Evolutionary conservation across 805 yeast species (phyloP), one percentile per base, ranked within the genome.

Genomic region (Kazachstania taianensis): DNA sequence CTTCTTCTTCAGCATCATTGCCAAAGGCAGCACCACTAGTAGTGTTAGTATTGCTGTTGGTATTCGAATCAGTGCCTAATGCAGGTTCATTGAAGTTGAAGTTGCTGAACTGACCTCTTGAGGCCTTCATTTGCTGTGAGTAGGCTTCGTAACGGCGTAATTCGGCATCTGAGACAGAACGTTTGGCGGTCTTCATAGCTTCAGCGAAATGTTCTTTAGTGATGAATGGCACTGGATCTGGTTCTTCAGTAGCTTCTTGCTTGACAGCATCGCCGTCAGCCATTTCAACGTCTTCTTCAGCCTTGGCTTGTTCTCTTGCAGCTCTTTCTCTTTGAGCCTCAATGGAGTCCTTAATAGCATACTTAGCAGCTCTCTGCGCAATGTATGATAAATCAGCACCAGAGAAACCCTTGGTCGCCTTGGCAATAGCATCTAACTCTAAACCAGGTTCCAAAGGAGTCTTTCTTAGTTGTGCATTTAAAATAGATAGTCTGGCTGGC

Each of bases 171-270:
- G 94, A 79, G 33, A 92, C 99, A 38, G 96, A 87, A 53, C 97
- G 82, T 65, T 86, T 81, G 36, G 98, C 99, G 1, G 97, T 86
- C 78, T 89, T 87, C 99, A 92, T 92, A 32, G 99, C 99, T 70
- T 92, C 97, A 65, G 92, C 96, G 53, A 92, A 86, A 62, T 92
- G 99, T 35, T 79, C 80, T 57, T 81, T 82, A 20, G 95, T 83
- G 53, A 92, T 89, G 62, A 63, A 92, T 54, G 99, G 98, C 49
- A 92, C 99, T 20, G 94, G 85, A 60, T 92, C 98, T 14, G 39
- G 39, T 52, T 75, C 83, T 61, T 75, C 84, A 42, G 72, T 84
- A 48, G 65, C 59, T 53, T 64, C 62, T 40, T 63, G 78, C 39
- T 37, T 28, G 66, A 69, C 45, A 67, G 73, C 38, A 64, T 38